phyloP scores from a whole-genome alignment of 108 stramenopile species.

The Nitzschia sp. region DNA sequence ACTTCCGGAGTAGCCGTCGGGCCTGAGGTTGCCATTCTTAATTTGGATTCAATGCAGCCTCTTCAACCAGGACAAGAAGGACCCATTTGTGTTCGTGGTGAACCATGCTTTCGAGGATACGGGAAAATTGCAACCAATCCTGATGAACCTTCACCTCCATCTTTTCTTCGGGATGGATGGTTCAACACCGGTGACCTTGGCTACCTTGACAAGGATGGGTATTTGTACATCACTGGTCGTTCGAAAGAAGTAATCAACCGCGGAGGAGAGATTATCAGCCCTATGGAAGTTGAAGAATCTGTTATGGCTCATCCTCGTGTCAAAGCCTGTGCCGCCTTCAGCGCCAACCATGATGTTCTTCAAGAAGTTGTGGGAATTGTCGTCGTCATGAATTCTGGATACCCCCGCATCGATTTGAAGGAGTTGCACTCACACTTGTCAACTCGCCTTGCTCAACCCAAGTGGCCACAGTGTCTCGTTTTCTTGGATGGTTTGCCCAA shows the following conservation, averaged over 20 bases:
- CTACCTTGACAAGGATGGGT: constrained; percentile 66
- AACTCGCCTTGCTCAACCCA: constrained; percentile 33
- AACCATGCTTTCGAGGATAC: constrained; percentile 46
- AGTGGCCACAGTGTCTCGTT: constrained; percentile 56
- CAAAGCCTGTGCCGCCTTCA: constrained; percentile 44
- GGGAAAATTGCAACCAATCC: constrained; percentile 5
- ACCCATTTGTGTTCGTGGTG: constrained; percentile 42
- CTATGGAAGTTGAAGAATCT: constrained; percentile 77
- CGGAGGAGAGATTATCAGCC: constrained; percentile 76
- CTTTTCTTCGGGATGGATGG: constrained; percentile 62
- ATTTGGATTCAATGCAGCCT: constrained; percentile 8
- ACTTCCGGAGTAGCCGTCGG: constrained; percentile 51
- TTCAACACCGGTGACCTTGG: constrained; percentile 85
- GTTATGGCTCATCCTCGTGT: constrained; percentile 46
- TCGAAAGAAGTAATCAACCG: constrained; percentile 87
- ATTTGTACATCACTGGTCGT: constrained; percentile 70
- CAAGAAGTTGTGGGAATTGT: constrained; percentile 66
- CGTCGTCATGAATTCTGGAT: constrained; percentile 34
- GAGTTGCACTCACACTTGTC: constrained; percentile 41
- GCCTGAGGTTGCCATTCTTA: constrained; percentile 47
- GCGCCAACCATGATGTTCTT: constrained; percentile 45
- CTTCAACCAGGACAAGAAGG: constrained; percentile 36
- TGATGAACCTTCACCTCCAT: constrained; percentile 6
- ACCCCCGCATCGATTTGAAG: constrained; percentile 37
- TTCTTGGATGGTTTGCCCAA: constrained; percentile 44